Base-by-base conservation (phyloP, 108 stramenopile species). In the Pelagomonas calceolata region DNA sequence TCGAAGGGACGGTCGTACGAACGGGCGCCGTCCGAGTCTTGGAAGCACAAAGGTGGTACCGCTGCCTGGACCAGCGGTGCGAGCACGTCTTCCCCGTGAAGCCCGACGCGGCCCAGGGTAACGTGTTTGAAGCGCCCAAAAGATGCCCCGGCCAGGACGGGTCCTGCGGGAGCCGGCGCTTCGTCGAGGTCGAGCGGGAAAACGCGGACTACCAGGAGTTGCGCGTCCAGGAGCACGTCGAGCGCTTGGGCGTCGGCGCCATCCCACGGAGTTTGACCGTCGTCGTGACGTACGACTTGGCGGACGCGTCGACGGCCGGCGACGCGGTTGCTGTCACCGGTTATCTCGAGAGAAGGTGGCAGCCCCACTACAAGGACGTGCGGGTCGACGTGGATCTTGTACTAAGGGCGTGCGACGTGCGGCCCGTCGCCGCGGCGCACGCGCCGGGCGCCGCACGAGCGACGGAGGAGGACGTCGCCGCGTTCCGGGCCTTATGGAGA, bases 171-270 rank as follows among this genome's bases (percentile, higher is more conserved):
- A 88, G 86, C 21, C 91, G 82, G 32, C 83, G 83, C 18, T 84
- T 94, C 65, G 74, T 84, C 66, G 71, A 82, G 21, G 80, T 86
- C 35, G 63, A 75, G 33, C 75, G 79, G 43, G 82, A 75, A 67
- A 87, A 85, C 69, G 81, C 86, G 21, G 98, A 99, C 79, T 99
- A 98, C 74, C 98, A 99, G 78, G 98, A 99, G 83, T 83, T 96
- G 77, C 93, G 94, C 70, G 84, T 99, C 36, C 96, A 99, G 76
- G 98, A 99, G 73, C 81, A 89, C 17, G 88, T 89, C 33, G 81
- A 88, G 34, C 81, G 79, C 46, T 79, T 92, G 34, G 81, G 80
- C 32, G 75, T 89, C 35, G 98, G 96, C 12, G 79, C 84, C 68
- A 90, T 96, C 34, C 98, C 98, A 9, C 82, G 94, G 34, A 85